Conservation (phyloP, 495 filamentous ascomycete genomes). For the Baudoinia panamericana region DNA sequence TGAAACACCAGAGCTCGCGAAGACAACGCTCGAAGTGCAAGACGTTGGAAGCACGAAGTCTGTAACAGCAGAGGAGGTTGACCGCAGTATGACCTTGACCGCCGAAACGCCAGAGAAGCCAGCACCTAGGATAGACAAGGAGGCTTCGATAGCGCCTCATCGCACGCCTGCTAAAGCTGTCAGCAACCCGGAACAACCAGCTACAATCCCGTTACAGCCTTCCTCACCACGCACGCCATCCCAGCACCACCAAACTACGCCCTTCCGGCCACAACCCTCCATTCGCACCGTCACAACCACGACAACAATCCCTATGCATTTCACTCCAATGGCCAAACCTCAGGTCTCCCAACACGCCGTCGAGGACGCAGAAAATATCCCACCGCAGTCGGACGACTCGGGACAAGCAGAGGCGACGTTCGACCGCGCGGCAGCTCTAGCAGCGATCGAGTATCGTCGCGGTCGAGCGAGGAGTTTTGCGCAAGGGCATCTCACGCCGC, state of each 20-base stretch:
- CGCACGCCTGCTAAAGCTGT: constrained; percentile 2
- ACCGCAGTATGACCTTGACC: constrained; percentile 12
- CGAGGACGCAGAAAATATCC: constrained; percentile 15
- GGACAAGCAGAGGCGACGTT: constrained; percentile 12
- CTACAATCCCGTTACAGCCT: background rate
- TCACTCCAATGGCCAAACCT: constrained; percentile 26
- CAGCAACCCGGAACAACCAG: background rate
- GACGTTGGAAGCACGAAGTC: no score
- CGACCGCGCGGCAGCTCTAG: constrained; percentile 31
- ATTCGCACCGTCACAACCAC: constrained; percentile 31
- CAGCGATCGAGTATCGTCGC: constrained; percentile 27
- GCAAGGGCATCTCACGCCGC: constrained; percentile 27
- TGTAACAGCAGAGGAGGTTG: constrained; percentile 13
- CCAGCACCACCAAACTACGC: constrained; percentile 13
- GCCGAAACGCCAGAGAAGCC: constrained; percentile 2
- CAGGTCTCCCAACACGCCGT: constrained; percentile 5
- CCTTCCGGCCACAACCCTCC: constrained; percentile 12
- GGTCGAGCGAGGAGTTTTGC: constrained; percentile 31
- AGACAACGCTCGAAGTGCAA: background rate
- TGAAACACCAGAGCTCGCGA: background rate
- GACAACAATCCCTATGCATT: constrained; percentile 31
- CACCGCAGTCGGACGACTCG: constrained; percentile 4
- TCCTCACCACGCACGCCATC: constrained; percentile 9
- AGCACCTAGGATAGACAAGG: constrained; percentile 2
- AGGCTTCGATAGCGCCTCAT: constrained; percentile 3